Percentiles rank a stretch among this genome's conserved stretches.
Evolutionary conservation across 2,329 filamentous ascomycete genomes (phyloP).

Genomic region (Zymoseptoria pseudotritici): DNA sequence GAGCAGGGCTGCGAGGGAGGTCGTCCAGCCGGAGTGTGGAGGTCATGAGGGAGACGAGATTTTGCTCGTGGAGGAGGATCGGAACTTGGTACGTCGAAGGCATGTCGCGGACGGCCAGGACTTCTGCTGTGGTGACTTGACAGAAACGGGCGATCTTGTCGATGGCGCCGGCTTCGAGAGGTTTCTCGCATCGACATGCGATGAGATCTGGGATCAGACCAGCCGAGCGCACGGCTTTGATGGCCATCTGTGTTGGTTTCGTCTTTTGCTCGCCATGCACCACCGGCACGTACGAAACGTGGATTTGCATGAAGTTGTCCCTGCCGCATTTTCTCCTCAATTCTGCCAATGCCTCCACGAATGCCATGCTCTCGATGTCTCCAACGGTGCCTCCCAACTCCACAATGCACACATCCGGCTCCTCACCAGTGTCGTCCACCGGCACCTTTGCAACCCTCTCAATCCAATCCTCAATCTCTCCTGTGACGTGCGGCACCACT

Average conservation of each 20-base stretch:
- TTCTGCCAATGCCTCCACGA: constrained; percentile 79
- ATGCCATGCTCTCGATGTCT: constrained; percentile 81
- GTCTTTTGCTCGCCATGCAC: constrained; percentile 80
- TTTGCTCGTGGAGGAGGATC: constrained; percentile 78
- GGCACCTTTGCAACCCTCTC: constrained; percentile 76
- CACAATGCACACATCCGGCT: constrained; percentile 88
- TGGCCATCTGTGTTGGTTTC: constrained; percentile 89
- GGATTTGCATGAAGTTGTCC: constrained; percentile 79
- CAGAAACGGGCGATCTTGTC: constrained; percentile 86
- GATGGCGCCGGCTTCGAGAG: constrained; percentile 65
- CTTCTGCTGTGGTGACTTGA: constrained; percentile 76
- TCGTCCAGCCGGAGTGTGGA: constrained; percentile 57
- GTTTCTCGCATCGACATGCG: constrained; percentile 79
- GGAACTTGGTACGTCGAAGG: constrained; percentile 90
- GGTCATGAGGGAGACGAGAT: constrained; percentile 60
- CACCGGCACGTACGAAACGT: constrained; percentile 81
- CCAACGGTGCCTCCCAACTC: constrained; percentile 63
- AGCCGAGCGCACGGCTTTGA: constrained; percentile 74
- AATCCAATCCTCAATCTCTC: constrained; percentile 90
- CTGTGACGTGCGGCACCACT: constrained; percentile 85
- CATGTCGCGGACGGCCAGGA: constrained; percentile 82
- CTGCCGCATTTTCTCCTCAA: constrained; percentile 64
- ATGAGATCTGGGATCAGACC: constrained; percentile 62
- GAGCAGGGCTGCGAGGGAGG: constrained; percentile 41
- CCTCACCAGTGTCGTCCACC: constrained; percentile 73